Evolutionary conservation across 2,329 filamentous ascomycete species (phyloP).

Genomic region (Magnaporthiopsis rhizophila): DNA sequence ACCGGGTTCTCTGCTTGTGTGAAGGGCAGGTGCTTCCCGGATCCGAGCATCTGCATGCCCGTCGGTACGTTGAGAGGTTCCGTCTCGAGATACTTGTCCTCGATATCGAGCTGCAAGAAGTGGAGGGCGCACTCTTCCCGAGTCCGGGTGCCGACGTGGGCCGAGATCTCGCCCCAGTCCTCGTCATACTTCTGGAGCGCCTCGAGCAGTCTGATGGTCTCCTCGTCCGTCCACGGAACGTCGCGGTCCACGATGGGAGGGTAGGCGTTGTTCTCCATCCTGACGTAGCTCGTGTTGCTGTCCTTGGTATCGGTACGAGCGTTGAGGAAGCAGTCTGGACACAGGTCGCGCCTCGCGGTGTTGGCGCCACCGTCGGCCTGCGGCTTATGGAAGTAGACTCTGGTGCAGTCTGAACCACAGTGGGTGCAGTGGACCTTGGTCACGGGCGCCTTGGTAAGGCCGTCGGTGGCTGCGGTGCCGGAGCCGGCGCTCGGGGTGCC

Average conservation of each 20-base stretch:
- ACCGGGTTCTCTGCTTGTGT: conserved; percentile 92
- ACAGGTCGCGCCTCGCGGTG: conserved; percentile 73
- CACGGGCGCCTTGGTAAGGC: conserved; percentile 57
- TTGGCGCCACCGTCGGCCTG: conserved; percentile 41
- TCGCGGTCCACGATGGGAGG: conserved; percentile 73
- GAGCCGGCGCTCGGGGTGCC: conserved; percentile 37
- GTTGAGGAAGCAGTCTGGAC: conserved; percentile 83
- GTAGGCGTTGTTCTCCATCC: conserved; percentile 83
- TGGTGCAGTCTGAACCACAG: conserved; percentile 82
- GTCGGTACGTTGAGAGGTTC: conserved; percentile 51
- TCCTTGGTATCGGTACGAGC: conserved; percentile 75
- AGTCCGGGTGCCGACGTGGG: conserved; percentile 84
- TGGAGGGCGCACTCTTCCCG: conserved; percentile 95
- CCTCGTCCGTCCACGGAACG: conserved; percentile 83
- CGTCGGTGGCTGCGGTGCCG: conserved; percentile 35
- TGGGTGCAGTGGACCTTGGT: conserved; percentile 75
- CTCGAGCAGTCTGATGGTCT: conserved; percentile 82
- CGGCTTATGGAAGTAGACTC: conserved; percentile 52
- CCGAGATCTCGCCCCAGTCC: conserved; percentile 88
- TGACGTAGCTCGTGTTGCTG: conserved; percentile 72
- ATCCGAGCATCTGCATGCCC: conserved; percentile 59
- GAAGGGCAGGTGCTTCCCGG: conserved; percentile 77
- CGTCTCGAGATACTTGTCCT: conserved; percentile 90
- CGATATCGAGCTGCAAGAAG: conserved; percentile 92
- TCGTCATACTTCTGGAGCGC: conserved; percentile 90